A percentile compares a stretch with the other conserved stretches of the same genome.
phyloP scores from a whole-genome alignment of 495 filamentous ascomycete species.

The Xylaria acuta region DNA sequence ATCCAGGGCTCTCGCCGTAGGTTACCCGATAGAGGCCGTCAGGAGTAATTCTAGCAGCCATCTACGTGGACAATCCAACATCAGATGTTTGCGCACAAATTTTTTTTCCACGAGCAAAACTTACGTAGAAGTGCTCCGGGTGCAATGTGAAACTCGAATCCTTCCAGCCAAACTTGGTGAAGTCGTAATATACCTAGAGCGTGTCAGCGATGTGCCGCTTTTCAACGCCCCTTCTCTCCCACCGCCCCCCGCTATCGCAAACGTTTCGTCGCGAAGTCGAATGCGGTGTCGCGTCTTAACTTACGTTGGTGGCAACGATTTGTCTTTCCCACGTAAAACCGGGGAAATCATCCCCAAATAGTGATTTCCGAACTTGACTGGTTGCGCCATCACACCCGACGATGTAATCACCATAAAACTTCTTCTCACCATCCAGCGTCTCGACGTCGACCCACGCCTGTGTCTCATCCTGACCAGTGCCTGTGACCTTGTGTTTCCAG shows the following conservation, averaged over 20 bases:
- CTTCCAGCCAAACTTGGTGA: constrained; percentile 57
- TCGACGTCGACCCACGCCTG: constrained; percentile 59
- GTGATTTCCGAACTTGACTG: constrained; percentile 57
- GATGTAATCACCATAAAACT: constrained; percentile 61
- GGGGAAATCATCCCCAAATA: constrained; percentile 66
- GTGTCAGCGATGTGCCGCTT: not conserved
- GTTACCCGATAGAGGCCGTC: constrained; percentile 67
- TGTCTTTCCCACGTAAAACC: constrained; percentile 65
- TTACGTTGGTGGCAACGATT: constrained; percentile 68
- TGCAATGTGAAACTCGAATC: constrained; percentile 67
- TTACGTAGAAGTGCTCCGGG: constrained; percentile 60
- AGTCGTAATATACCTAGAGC: constrained; percentile 61
- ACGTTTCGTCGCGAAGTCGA: not conserved
- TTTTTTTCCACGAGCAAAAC: constrained; percentile 13
- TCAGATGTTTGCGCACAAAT: not conserved
- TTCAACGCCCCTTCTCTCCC: not conserved
- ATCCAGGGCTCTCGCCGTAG: constrained; percentile 60
- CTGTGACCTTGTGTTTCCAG: constrained; percentile 58
- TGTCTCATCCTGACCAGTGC: constrained; percentile 56
- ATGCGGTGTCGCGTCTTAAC: not conserved
- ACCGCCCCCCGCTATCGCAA: not conserved
- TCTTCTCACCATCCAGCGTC: constrained; percentile 46
- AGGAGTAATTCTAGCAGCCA: constrained; percentile 63
- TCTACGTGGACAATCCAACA: constrained; percentile 36
- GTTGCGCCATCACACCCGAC: constrained; percentile 66